phyloP scores from a whole-genome alignment of 139 green algal species.

The Chlamydomonas incerta region DNA sequence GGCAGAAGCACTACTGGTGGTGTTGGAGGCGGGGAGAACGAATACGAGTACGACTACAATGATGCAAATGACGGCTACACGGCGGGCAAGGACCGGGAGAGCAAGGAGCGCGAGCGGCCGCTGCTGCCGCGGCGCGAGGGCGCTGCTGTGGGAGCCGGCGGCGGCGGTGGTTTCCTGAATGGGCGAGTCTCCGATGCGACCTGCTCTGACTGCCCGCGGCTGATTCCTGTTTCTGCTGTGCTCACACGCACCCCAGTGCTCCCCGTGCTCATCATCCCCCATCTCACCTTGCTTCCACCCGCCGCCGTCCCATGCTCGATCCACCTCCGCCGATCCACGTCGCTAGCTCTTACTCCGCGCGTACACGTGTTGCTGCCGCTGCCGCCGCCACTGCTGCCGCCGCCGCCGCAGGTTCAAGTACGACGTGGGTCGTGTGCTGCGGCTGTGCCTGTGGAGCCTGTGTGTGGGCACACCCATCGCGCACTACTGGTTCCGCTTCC shows the following conservation, averaged over 20 bases:
- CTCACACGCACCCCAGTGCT: too few species aligned
- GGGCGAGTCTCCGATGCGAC: too few species aligned
- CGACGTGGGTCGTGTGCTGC: conserved; percentile 41
- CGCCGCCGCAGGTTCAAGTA: conserved; percentile 36
- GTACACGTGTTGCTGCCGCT: too few species aligned
- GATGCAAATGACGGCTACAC: not conserved
- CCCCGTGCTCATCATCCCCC: too few species aligned
- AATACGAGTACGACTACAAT: not conserved
- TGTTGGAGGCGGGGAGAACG: not conserved
- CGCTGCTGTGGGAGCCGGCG: too few species aligned
- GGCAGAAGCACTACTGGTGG: not conserved
- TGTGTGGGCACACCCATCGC: conserved; percentile 52
- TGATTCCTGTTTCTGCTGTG: too few species aligned
- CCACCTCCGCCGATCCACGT: too few species aligned
- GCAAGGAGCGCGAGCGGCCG: not conserved
- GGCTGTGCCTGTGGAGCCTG: conserved; percentile 51
- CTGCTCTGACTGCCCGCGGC: too few species aligned
- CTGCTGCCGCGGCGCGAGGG: not conserved
- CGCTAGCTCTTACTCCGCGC: too few species aligned
- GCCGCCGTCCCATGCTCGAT: too few species aligned
- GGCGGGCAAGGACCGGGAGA: not conserved
- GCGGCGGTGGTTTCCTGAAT: too few species aligned
- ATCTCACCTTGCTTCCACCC: too few species aligned
- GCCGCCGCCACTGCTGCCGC: not conserved
- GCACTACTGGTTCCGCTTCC: conserved; percentile 66